phyloP scores from a whole-genome alignment of 2,329 filamentous ascomycete species.

The Penicillium glabrum region DNA sequence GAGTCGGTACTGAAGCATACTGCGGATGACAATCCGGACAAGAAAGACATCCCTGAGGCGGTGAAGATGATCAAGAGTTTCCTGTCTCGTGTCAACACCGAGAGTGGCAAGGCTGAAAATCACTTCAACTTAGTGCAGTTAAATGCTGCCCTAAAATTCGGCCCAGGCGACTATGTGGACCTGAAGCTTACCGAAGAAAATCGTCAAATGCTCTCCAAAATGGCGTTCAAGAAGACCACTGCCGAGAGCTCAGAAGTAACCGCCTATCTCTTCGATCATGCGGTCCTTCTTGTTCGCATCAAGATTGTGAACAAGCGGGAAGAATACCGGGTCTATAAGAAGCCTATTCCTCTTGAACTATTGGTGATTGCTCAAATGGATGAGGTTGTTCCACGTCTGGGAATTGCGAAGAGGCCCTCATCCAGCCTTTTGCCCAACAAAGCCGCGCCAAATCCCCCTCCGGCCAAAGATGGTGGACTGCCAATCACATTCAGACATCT shows the following conservation, averaged over 20 bases:
- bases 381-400: constrained; percentile 79
- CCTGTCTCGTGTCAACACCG: constrained; percentile 83
- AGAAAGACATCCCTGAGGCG: constrained; percentile 87
- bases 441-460: constrained; percentile 48
- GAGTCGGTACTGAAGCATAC: constrained; percentile 93
- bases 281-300: constrained; percentile 83
- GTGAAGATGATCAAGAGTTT: constrained; percentile 84
- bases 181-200: constrained; percentile 91
- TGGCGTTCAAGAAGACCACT: constrained; percentile 85
- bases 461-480: constrained; percentile 69
- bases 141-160: constrained; percentile 88
- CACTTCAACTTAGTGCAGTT: constrained; percentile 92
- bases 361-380: constrained; percentile 97
- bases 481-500: constrained; percentile 96
- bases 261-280: constrained; percentile 94
- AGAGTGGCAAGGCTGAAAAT: constrained; percentile 96
- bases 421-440: constrained; percentile 74
- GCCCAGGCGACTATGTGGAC: constrained; percentile 86
- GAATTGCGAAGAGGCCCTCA: constrained; percentile 80
- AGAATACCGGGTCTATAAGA: constrained; percentile 91
- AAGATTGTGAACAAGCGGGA: constrained; percentile 92
- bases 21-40: constrained; percentile 83
- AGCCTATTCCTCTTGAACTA: constrained; percentile 91
- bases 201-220: constrained; percentile 91
- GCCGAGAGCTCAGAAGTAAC: constrained; percentile 88